Base-by-base conservation (phyloP, 2,329 filamentous ascomycete species). In the Aschersonia sp. region DNA sequence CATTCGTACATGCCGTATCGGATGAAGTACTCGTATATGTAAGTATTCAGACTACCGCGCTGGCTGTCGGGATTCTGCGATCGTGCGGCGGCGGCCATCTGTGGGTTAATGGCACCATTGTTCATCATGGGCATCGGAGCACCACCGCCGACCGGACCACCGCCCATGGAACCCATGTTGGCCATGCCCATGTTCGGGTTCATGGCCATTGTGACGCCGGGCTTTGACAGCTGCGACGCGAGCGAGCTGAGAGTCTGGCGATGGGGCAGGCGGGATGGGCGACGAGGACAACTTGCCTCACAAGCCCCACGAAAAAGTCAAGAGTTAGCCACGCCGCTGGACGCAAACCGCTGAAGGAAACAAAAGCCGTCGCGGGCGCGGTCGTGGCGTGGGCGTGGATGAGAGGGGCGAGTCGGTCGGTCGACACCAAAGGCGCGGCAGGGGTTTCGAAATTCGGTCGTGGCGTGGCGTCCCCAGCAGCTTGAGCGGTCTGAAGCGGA, bases 21-120 rank as follows among this genome's bases (percentile, higher is more conserved):
- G 54, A 95, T 71, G 54, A 97, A 90, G 63, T 92, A 90, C 60
- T 92, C 86, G 72, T 90, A 92, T 55, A 92, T 92, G 63, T 89
- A 89, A 22, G 86, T 90, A 67, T 90, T 89, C 46, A 92, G 74
- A 50, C 80, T 67, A 45, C 73, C 68, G 53, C 75, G 77, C 55
- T 69, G 71, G 51, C 61, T 63, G 45, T 72, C 69, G 53, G 64
- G 63, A 53, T 64, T 67, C 52, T 68, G 64, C 49, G 69, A 67
- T 49, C 55, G 56, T 53, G 59, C 58, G 46, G 58, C 59, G 44
- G 59, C 57, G 42, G 58, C 60, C 43, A 56, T 58, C 51, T 65
- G 62, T 31, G 62, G 60, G 52, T 65, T 66, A 47, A 59, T 50
- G 47, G 53, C 68, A 29, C 50, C 50, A 59, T 79, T 81, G 60